A percentile compares a stretch with the other conserved stretches of the same genome.
Evolutionary conservation across 495 filamentous ascomycete genomes (phyloP).

Genomic region (Penicillium coffeae): DNA sequence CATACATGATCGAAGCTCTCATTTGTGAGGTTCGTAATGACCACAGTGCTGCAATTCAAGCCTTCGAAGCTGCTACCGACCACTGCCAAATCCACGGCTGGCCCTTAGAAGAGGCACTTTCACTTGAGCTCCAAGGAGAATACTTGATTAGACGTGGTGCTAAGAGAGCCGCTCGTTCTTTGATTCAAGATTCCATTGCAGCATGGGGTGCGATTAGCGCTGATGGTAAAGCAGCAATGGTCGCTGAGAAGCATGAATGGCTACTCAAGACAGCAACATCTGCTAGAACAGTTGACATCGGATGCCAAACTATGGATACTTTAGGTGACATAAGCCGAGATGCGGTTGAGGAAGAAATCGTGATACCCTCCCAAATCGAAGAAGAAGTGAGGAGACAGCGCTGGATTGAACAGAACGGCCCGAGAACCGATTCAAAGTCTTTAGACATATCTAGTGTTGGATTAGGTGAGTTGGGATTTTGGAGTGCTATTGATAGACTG

Average conservation of each 20-base stretch:
- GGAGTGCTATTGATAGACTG: conserved; percentile 4
- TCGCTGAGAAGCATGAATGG: conserved; percentile 68
- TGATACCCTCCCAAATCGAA: conserved; percentile 42
- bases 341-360: conserved; percentile 48
- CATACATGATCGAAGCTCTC: conserved; percentile 68
- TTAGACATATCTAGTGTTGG: conserved; percentile 45
- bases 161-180: conserved; percentile 66
- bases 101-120: conserved; percentile 73
- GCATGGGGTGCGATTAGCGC: conserved; percentile 74
- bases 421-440: conserved; percentile 30
- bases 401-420: conserved; percentile 69
- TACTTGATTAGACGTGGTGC: conserved; percentile 69
- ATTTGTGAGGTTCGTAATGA: conserved; percentile 61
- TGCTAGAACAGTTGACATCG: conserved; percentile 60
- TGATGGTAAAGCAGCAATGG: conserved; percentile 64
- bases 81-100: conserved; percentile 76
- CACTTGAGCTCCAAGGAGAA: conserved; percentile 68
- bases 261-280: conserved; percentile 63
- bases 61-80: conserved; percentile 75
- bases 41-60: conserved; percentile 56
- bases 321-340: conserved; percentile 50
- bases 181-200: conserved; percentile 67
- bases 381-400: conserved; percentile 59
- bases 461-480: not conserved
- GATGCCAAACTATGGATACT: conserved; percentile 65